Percentiles rank a stretch among this genome's conserved stretches.
Conservation (phyloP, 805 yeast species). For the Saturnispora gosingensis region DNA sequence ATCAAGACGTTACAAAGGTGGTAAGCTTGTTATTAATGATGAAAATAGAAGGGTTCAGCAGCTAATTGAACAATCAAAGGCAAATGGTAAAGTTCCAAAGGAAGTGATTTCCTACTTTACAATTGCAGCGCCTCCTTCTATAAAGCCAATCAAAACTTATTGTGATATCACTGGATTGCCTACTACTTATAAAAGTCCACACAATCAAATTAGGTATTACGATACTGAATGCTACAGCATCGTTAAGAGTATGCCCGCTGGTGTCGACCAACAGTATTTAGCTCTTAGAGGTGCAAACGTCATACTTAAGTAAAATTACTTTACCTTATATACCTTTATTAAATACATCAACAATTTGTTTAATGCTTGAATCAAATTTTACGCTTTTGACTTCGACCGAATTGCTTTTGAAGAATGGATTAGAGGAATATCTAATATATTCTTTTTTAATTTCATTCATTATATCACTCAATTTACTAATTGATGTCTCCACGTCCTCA, state of each 20-base stretch:
- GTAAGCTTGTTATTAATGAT: constrained; percentile 64
- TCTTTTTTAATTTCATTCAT: constrained; percentile 41
- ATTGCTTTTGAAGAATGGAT: constrained; percentile 45
- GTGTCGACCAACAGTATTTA: constrained; percentile 87
- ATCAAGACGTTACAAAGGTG: constrained; percentile 59
- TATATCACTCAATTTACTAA: constrained; percentile 16
- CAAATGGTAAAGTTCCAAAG: constrained; percentile 15
- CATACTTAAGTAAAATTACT: constrained; percentile 40
- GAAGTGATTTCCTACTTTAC: constrained; percentile 59
- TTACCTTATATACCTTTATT: constrained; percentile 11
- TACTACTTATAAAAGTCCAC: constrained; percentile 66
- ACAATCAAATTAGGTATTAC: constrained; percentile 66
- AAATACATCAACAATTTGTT: constrained; percentile 20
- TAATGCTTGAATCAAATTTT: constrained; percentile 23
- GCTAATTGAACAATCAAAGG: constrained; percentile 24
- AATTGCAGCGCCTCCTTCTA: constrained; percentile 78
- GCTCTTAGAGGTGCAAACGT: constrained; percentile 84
- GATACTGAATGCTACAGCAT: constrained; percentile 76
- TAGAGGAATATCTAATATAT: constrained; percentile 48
- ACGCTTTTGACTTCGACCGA: constrained; percentile 23
- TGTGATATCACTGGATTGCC: constrained; percentile 91
- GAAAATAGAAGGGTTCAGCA: constrained; percentile 59
- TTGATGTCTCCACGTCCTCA: constrained; percentile 6
- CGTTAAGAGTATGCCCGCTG: constrained; percentile 73
- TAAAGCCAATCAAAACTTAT: constrained; percentile 70